These are phyloP conservation scores for Pinus albicaulis DNA, from an alignment of 75 land plant genomes.

Conservation along the genomic window DNA sequence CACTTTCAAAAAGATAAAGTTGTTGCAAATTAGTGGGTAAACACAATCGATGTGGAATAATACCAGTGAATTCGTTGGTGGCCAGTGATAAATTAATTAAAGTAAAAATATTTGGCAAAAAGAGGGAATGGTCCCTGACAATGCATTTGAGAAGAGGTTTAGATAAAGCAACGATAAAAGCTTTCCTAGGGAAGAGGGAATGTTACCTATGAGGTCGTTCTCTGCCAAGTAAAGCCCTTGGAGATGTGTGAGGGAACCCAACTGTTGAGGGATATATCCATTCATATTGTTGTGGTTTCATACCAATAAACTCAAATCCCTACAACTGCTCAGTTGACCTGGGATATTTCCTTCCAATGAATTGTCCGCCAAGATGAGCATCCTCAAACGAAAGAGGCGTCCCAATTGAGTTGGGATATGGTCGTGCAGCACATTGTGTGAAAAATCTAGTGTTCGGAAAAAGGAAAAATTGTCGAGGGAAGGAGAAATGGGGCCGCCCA, in stretches of 20 bases:
- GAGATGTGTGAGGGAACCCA: constrained; percentile 33
- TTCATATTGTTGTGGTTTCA: constrained; percentile 28
- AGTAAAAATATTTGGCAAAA: constrained; percentile 6
- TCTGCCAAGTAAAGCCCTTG: constrained; percentile 48
- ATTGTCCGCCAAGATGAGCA: neutral
- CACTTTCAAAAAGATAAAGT: too few species aligned
- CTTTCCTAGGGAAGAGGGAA: constrained; percentile 46
- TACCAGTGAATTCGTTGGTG: too few species aligned
- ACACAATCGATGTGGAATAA: too few species aligned
- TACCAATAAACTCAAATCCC: constrained; percentile 20
- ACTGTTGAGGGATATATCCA: constrained; percentile 53
- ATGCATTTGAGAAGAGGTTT: constrained; percentile 41
- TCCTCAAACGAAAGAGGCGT: too few species aligned
- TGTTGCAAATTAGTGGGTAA: too few species aligned
- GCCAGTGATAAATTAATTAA: too few species aligned
- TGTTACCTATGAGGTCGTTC: constrained; percentile 65
- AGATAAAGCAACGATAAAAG: constrained; percentile 33
- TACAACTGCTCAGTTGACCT: neutral
- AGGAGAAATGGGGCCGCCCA: too few species aligned
- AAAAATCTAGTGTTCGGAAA: too few species aligned
- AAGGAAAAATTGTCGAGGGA: too few species aligned
- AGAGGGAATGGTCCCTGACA: constrained; percentile 60
- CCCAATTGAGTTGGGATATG: too few species aligned
- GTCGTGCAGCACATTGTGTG: too few species aligned
- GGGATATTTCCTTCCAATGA: neutral